Conservation (phyloP, 1,284 basidiomycete species). For the Leccinum ambiguum region DNA sequence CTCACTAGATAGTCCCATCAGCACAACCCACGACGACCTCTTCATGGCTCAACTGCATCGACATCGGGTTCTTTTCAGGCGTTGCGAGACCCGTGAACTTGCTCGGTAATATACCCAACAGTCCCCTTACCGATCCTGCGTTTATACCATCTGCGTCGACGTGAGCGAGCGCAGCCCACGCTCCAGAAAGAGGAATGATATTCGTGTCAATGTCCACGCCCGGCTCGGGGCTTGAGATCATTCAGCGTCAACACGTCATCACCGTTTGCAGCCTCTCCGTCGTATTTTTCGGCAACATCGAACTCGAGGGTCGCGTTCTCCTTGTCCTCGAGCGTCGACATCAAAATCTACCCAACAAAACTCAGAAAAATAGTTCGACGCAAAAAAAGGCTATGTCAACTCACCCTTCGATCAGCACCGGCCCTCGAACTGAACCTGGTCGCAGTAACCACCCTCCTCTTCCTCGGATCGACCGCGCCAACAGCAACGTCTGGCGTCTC, state of each 20-base stretch:
- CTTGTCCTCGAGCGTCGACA: slow-evolving; percentile 73
- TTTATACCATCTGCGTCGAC: slow-evolving; percentile 36
- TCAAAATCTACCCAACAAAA: slow-evolving; percentile 55
- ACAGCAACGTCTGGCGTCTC: slow-evolving; percentile 83
- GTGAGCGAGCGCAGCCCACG: slow-evolving; percentile 63
- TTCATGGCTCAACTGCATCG: slow-evolving; percentile 83
- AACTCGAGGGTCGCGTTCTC: slow-evolving; percentile 29
- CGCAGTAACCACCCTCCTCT: slow-evolving; percentile 80
- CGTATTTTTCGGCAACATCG: slow-evolving; percentile 33
- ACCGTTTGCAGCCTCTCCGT: slow-evolving; percentile 9
- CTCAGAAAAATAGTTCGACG: slow-evolving; percentile 6
- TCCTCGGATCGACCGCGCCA: slow-evolving; percentile 78
- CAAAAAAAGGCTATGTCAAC: slow-evolving; percentile 26
- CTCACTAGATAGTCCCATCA: slow-evolving; percentile 86
- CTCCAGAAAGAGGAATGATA: slow-evolving; percentile 61
- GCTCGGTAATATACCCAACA: slow-evolving; percentile 56
- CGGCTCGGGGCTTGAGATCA: slow-evolving; percentile 25
- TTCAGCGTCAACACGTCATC: slow-evolving; percentile 18
- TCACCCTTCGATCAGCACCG: slow-evolving; percentile 76
- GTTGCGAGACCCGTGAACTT: slow-evolving; percentile 75
- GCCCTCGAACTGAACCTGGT: slow-evolving; percentile 81
- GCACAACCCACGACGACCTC: slow-evolving; percentile 85
- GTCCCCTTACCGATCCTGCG: slow-evolving; percentile 47
- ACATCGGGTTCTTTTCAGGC: slow-evolving; percentile 87
- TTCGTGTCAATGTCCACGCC: slow-evolving; percentile 59